phyloP scores from a whole-genome alignment of 257 asterid species.

The Striga asiatica region DNA sequence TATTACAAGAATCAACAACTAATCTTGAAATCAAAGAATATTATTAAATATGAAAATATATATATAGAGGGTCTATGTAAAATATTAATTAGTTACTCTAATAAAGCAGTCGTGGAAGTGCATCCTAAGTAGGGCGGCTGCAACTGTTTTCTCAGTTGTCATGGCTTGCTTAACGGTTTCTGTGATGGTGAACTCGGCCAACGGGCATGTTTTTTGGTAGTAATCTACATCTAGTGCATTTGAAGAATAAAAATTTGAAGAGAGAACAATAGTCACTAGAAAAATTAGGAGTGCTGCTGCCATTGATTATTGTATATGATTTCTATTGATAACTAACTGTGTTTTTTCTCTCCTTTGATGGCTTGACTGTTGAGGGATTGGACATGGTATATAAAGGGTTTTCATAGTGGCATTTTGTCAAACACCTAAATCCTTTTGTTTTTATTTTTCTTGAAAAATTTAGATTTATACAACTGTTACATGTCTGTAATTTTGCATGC shows the following conservation, averaged over 20 bases:
- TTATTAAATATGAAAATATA: background rate
- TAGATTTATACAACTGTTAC: too few relatives aligned
- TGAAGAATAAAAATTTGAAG: constrained; percentile 7
- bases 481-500: too few relatives aligned
- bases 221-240: constrained; percentile 35
- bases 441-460: too few relatives aligned
- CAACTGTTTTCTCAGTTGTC: constrained; percentile 50
- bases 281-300: constrained; percentile 14
- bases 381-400: too few relatives aligned
- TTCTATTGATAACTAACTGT: too few relatives aligned
- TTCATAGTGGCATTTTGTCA: too few relatives aligned
- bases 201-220: constrained; percentile 66
- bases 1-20: background rate
- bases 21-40: background rate
- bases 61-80: background rate
- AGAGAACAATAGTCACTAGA: constrained; percentile 5
- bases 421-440: too few relatives aligned
- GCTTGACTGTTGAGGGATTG: too few relatives aligned
- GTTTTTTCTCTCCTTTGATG: too few relatives aligned
- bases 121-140: constrained; percentile 57
- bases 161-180: constrained; percentile 38
- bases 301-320: too few relatives aligned
- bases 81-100: constrained; percentile 22
- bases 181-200: constrained; percentile 29
- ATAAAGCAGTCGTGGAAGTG: constrained; percentile 80